A percentile compares a stretch with the other conserved stretches of the same genome.
These are phyloP conservation scores for Epichloe coenophiala DNA, from an alignment of 2,329 filamentous ascomycete genomes.

Conservation along the genomic window DNA sequence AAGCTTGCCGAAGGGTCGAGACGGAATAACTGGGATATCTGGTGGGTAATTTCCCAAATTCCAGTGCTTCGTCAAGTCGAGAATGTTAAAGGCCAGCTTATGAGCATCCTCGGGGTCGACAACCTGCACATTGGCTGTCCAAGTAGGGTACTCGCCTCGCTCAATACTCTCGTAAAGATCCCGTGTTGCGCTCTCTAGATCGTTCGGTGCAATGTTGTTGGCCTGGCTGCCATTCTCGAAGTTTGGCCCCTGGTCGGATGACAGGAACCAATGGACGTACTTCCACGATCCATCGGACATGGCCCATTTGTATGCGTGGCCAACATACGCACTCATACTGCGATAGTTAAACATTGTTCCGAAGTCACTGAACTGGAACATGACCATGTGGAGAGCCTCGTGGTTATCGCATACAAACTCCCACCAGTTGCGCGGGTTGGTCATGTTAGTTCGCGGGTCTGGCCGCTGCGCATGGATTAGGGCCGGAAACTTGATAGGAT, in stretches of 20 bases:
- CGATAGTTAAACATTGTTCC: conserved; percentile 53
- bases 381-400: conserved; percentile 49
- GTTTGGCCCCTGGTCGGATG: conserved; percentile 48
- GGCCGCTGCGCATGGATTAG: conserved; percentile 71
- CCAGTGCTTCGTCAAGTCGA: conserved; percentile 60
- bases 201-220: conserved; percentile 34
- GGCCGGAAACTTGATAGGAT: conserved; percentile 60
- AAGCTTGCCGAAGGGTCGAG: conserved; percentile 46
- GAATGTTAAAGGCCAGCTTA: conserved; percentile 47
- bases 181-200: conserved; percentile 49
- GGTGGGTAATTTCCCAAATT: conserved; percentile 35
- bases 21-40: conserved; percentile 28
- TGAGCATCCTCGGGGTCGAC: conserved; percentile 49
- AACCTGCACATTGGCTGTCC: conserved; percentile 51
- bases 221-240: conserved; percentile 46
- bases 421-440: conserved; percentile 49
- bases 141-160: conserved; percentile 45
- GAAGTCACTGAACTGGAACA: conserved; percentile 53
- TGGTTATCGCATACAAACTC: conserved; percentile 40
- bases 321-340: conserved; percentile 55
- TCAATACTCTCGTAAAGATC: conserved; percentile 53
- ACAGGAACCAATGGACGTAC: conserved; percentile 52
- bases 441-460: conserved; percentile 57
- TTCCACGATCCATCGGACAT: conserved; percentile 53
- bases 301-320: conserved; percentile 53